Conservation (phyloP, 208 protist genomes). For the Strigomonas culicis region DNA sequence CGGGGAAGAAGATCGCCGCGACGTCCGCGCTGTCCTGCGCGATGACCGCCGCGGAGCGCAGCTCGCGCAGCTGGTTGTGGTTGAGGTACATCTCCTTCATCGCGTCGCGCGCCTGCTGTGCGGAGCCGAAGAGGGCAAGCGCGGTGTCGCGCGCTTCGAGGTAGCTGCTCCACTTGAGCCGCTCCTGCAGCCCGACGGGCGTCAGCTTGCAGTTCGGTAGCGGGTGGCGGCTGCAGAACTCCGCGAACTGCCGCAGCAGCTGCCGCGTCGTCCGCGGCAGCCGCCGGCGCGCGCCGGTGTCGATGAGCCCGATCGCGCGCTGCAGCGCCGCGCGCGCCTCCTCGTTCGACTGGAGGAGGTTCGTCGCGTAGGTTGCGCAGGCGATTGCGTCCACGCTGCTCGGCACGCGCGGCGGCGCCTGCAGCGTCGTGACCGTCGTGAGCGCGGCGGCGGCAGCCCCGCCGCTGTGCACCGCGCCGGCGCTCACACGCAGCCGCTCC, state of each 20-base stretch:
- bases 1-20: slow-evolving; percentile 36
- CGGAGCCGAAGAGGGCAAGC: slow-evolving; percentile 81
- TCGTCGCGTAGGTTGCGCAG: slow-evolving; percentile 45
- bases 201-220: slow-evolving; percentile 76
- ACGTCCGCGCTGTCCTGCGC: slow-evolving; percentile 69
- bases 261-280: slow-evolving; percentile 41
- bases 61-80: slow-evolving; percentile 54
- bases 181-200: slow-evolving; percentile 56
- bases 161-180: slow-evolving; percentile 74
- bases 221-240: slow-evolving; percentile 73
- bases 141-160: slow-evolving; percentile 82
- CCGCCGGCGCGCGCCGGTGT: slow-evolving; percentile 22
- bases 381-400: slow-evolving; percentile 38
- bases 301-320: slow-evolving; percentile 33
- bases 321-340: slow-evolving; percentile 64
- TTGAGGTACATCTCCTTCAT: slow-evolving; percentile 90
- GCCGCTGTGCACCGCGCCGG: slow-evolving; percentile 8
- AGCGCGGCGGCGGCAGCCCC: not conserved
- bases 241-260: slow-evolving; percentile 56
- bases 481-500: not conserved
- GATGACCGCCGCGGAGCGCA: slow-evolving; percentile 62
- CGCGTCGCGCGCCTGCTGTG: slow-evolving; percentile 70
- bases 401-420: slow-evolving; percentile 9
- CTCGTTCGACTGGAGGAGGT: slow-evolving; percentile 46
- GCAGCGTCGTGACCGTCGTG: not conserved